Evolutionary conservation across 2,329 filamentous ascomycete species (phyloP).

Genomic region (Xylariaceae sp.): DNA sequence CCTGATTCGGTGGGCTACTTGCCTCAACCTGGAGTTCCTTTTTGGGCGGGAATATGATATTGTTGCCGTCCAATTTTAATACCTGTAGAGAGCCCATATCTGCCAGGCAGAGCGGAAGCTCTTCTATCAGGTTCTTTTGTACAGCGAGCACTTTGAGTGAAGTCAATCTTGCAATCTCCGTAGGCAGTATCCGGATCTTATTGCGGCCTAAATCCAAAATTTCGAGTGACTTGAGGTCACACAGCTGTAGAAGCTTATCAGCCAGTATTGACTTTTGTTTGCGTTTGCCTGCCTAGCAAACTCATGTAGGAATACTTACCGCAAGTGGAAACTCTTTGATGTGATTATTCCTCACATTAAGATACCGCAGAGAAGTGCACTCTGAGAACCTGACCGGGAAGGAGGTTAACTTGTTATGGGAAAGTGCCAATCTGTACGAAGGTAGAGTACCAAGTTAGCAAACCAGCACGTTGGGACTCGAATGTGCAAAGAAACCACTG

Average conservation of each 20-base stretch:
- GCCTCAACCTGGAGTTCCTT: constrained; percentile 69
- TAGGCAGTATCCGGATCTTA: constrained; percentile 77
- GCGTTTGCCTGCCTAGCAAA: constrained; percentile 14
- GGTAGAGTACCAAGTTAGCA: constrained; percentile 29
- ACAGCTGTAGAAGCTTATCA: constrained; percentile 65
- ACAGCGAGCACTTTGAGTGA: constrained; percentile 90
- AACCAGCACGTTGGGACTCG: neutral
- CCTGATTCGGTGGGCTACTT: constrained; percentile 62
- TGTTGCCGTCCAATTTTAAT: constrained; percentile 89
- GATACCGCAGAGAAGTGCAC: constrained; percentile 78
- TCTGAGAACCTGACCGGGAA: constrained; percentile 76
- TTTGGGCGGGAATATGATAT: constrained; percentile 78
- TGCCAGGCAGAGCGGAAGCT: constrained; percentile 81
- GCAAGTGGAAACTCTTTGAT: constrained; percentile 68
- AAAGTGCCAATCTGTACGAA: constrained; percentile 71
- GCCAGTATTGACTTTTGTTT: constrained; percentile 9
- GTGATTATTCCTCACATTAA: constrained; percentile 80
- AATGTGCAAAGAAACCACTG: constrained; percentile 33
- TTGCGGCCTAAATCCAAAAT: constrained; percentile 94
- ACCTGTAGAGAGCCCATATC: constrained; percentile 91
- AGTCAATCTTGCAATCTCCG: constrained; percentile 79
- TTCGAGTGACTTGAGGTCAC: constrained; percentile 84
- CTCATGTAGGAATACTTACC: constrained; percentile 48
- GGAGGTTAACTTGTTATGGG: constrained; percentile 77
- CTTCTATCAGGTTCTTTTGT: constrained; percentile 84